A percentile compares a stretch with the other conserved stretches of the same genome.
These are phyloP conservation scores for Pilasporangium apinafurcum DNA, from an alignment of 352 stramenopile species.

Conservation along the genomic window DNA sequence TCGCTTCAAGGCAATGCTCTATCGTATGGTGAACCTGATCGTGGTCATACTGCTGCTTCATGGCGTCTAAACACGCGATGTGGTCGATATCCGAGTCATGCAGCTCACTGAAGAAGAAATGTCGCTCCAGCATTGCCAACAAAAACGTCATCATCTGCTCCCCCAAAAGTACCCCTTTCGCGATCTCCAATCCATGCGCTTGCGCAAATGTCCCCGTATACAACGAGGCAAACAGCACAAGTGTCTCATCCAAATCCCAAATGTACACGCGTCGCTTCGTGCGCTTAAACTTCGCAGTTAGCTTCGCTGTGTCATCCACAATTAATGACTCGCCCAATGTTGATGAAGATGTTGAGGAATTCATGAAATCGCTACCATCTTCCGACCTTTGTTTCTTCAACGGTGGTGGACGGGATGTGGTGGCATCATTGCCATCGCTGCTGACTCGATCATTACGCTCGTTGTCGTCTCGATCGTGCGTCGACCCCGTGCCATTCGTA, in stretches of 20 bases:
- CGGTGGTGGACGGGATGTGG: slow-evolving; percentile 14
- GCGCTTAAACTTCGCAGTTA: not conserved
- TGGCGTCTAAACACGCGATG: slow-evolving; percentile 19
- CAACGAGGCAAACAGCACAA: slow-evolving; percentile 76
- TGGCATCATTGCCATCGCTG: slow-evolving; percentile 9
- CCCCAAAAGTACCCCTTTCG: slow-evolving; percentile 49
- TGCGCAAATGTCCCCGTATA: slow-evolving; percentile 71
- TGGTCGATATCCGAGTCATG: slow-evolving; percentile 68
- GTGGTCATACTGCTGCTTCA: too few species aligned
- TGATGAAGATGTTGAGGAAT: not conserved
- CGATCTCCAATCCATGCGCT: slow-evolving; percentile 48
- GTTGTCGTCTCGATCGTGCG: not conserved
- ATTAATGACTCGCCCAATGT: not conserved
- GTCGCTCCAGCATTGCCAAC: slow-evolving; percentile 67
- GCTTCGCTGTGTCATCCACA: not conserved
- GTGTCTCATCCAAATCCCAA: slow-evolving; percentile 80
- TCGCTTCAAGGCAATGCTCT: too few species aligned
- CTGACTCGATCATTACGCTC: not conserved
- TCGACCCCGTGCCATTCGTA: not conserved
- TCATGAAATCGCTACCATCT: not conserved
- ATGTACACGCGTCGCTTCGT: slow-evolving; percentile 53
- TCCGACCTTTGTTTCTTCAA: slow-evolving; percentile 30
- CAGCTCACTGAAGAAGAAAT: slow-evolving; percentile 82
- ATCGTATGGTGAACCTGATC: too few species aligned
- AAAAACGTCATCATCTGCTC: slow-evolving; percentile 87